These are phyloP conservation scores for Trametes cingulata DNA, from an alignment of 768 basidiomycete genomes.

Conservation along the genomic window DNA sequence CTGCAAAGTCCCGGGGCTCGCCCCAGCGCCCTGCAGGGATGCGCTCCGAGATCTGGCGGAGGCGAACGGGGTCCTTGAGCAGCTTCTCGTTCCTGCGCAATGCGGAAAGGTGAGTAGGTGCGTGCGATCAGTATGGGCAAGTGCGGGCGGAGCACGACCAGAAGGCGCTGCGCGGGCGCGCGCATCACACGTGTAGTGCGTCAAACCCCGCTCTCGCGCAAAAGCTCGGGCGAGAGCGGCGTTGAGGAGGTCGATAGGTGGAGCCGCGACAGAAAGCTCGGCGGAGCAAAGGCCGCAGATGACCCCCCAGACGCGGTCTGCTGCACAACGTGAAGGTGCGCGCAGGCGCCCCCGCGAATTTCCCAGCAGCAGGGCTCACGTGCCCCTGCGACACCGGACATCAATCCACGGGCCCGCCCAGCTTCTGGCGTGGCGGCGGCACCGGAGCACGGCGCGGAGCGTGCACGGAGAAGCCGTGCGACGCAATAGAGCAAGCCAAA, in stretches of 20 bases:
- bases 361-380: conserved; percentile 4
- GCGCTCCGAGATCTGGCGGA: conserved; percentile 67
- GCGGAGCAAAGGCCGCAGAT: not conserved
- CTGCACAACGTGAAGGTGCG: not conserved
- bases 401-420: not conserved
- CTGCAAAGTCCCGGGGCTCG: conserved; percentile 63
- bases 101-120: not conserved
- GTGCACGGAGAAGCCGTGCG: not conserved
- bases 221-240: not conserved
- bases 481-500: conserved; percentile 4
- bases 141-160: no score
- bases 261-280: not conserved
- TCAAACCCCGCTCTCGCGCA: not conserved
- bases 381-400: not conserved
- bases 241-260: not conserved
- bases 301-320: not conserved
- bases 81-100: conserved; percentile 61
- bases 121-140: not conserved
- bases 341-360: not conserved
- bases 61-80: conserved; percentile 59
- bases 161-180: not conserved
- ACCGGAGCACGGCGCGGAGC: not conserved
- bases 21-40: conserved; percentile 74
- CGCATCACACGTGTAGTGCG: conserved; percentile 12
- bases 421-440: not conserved